Conservation (phyloP, 2,329 filamentous ascomycete species). For the Penicillium sp. region DNA sequence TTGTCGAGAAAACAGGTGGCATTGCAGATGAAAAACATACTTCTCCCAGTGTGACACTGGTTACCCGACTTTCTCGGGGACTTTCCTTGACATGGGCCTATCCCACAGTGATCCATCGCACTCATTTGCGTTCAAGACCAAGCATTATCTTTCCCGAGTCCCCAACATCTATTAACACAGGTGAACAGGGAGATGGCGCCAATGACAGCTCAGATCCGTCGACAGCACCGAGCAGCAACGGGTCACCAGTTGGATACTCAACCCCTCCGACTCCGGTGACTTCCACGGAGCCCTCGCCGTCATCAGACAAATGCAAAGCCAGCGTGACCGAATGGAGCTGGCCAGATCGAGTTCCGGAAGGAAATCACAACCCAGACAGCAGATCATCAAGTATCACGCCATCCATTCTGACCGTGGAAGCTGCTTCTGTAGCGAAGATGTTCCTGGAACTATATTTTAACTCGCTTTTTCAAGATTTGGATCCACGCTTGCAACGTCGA, state of each 20-base stretch:
- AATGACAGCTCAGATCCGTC: constrained; percentile 34
- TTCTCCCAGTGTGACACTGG: constrained; percentile 26
- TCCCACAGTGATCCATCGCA: constrained; percentile 39
- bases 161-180: constrained; percentile 8
- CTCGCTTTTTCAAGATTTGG: constrained; percentile 53
- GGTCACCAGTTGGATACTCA: constrained; percentile 29
- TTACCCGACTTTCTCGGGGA: constrained; percentile 33
- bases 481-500: constrained; percentile 56
- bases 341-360: not conserved
- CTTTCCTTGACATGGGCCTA: constrained; percentile 37
- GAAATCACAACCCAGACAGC: not conserved
- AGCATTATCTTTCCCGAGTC: constrained; percentile 25
- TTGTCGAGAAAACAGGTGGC: not conserved
- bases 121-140: constrained; percentile 31
- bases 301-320: constrained; percentile 10
- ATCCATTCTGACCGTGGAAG: constrained; percentile 62
- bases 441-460: constrained; percentile 83
- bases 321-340: not conserved
- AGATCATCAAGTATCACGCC: constrained; percentile 15
- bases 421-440: constrained; percentile 71
- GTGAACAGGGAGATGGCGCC: constrained; percentile 25
- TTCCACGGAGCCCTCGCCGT: constrained; percentile 28
- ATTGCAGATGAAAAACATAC: constrained; percentile 13
- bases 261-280: constrained; percentile 35
- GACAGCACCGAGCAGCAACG: constrained; percentile 24